A percentile compares a stretch with the other conserved stretches of the same genome.
These are phyloP conservation scores for Rhynchospora tenuis DNA, from an alignment of 176 grass and related monocot species.

Conservation along the genomic window DNA sequence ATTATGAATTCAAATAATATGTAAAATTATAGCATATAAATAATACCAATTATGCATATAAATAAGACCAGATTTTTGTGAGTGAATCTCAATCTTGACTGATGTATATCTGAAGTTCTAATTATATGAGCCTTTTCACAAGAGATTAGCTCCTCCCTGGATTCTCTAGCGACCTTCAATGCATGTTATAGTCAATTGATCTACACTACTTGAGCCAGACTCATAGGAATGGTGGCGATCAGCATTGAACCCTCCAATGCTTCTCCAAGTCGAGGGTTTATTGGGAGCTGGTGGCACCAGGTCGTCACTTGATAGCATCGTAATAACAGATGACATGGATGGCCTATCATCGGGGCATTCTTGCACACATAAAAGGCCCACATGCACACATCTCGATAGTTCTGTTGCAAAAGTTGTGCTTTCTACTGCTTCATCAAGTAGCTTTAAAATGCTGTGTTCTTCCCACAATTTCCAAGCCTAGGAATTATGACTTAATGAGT, in stretches of 20 bases:
- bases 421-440: neutral
- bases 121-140: neutral
- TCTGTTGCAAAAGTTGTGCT: neutral
- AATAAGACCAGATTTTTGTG: no score
- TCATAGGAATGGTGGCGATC: neutral
- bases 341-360: neutral
- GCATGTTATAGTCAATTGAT: neutral
- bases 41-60: no score
- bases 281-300: neutral
- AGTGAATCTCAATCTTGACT: conserved; percentile 24
- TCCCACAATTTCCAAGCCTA: conserved; percentile 6
- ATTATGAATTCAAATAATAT: no score
- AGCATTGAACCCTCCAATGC: neutral
- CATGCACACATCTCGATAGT: neutral
- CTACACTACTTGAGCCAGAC: neutral
- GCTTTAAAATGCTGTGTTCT: neutral
- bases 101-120: neutral
- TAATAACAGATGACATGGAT: neutral
- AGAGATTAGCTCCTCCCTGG: neutral
- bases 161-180: neutral
- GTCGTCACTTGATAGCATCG: neutral
- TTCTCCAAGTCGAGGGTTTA: neutral
- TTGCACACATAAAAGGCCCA: neutral
- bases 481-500: neutral
- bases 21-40: no score